Evolutionary conservation across 2,329 filamentous ascomycete species (phyloP), one percentile per base, ranked within the genome.

Genomic region (Botrytis fragariae): DNA sequence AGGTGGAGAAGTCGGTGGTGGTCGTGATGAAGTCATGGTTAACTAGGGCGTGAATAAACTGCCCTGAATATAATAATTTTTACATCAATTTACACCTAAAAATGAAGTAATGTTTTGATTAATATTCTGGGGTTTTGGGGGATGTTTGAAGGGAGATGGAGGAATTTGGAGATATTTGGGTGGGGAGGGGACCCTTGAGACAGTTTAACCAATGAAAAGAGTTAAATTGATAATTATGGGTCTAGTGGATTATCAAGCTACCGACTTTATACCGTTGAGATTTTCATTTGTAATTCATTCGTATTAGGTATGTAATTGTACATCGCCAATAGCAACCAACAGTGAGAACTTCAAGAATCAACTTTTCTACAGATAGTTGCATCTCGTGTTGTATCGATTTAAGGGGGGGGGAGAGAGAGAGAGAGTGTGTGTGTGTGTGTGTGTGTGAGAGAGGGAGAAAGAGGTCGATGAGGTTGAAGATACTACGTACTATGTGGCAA

Each of bases 11-110:
- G 25, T 44, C 25, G 64, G 57, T 42, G 64, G 57, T 42, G 44
- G 35, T 73, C 71, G 71, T 48, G 71, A 72, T 14, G 62, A 39
- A 37, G 71, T 68, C 71, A 72, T 72, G 48, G 29, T 48, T 72
- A 44, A 25, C 48, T 72, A 29, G 51, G 54, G 59, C n/a, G 25
- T 44, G 7, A 45, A 59, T 39, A 16, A 60, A 62, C 22, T 70
- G 29, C 57, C 54, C 57, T 62, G 14, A 48, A 70, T 18, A 39
- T 39, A 22, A 35, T 70, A 29, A 62, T 62, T 9, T 69, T 59
- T 68, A 68, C 64, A 69, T 69, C 37, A 57, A 60, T 59, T 32
- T 57, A n/a, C 25, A 16, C 25, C 48, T 57, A 14, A 44, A 22
- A 69, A 44, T 59, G 39, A 69, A 60, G 51, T 60, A 69, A 69